Conservation (phyloP, 2,329 filamentous ascomycete species). For the Botrytis elliptica region DNA sequence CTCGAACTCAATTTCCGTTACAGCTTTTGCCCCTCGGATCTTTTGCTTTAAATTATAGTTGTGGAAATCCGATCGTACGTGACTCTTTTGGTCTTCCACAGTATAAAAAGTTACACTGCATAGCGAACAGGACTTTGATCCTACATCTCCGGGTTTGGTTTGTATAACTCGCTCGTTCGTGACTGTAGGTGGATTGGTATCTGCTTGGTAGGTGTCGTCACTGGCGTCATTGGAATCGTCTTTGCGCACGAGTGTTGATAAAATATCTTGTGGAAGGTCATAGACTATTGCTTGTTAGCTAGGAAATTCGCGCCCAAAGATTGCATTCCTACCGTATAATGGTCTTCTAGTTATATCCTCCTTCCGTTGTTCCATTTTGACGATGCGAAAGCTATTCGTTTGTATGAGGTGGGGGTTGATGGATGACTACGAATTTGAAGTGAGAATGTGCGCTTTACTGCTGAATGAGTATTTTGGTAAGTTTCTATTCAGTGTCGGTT, state of each 20-base stretch:
- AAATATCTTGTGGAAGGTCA: constrained; percentile 40
- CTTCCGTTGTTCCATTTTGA: constrained; percentile 38
- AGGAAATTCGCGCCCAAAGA: neutral
- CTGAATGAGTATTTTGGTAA: too few relatives aligned
- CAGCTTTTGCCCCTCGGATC: constrained; percentile 67
- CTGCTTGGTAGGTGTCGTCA: constrained; percentile 31
- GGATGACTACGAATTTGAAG: neutral
- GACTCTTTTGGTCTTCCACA: constrained; percentile 77
- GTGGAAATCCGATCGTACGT: constrained; percentile 88
- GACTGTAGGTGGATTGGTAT: constrained; percentile 30
- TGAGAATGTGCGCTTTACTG: neutral
- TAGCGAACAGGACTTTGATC: constrained; percentile 75
- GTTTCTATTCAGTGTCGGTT: neutral
- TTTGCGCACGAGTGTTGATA: constrained; percentile 39
- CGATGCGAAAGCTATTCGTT: neutral
- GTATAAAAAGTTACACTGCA: constrained; percentile 71
- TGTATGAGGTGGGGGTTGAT: constrained; percentile 2
- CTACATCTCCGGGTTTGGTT: constrained; percentile 45
- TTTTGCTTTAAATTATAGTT: constrained; percentile 94
- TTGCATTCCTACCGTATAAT: constrained; percentile 40
- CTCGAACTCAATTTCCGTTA: constrained; percentile 82
- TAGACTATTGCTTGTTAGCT: constrained; percentile 35
- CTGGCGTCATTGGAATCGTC: constrained; percentile 31
- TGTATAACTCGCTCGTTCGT: constrained; percentile 41
- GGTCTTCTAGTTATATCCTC: constrained; percentile 43